These are phyloP conservation scores for Trametes punicea DNA, from an alignment of 768 basidiomycete species.

Conservation along the genomic window DNA sequence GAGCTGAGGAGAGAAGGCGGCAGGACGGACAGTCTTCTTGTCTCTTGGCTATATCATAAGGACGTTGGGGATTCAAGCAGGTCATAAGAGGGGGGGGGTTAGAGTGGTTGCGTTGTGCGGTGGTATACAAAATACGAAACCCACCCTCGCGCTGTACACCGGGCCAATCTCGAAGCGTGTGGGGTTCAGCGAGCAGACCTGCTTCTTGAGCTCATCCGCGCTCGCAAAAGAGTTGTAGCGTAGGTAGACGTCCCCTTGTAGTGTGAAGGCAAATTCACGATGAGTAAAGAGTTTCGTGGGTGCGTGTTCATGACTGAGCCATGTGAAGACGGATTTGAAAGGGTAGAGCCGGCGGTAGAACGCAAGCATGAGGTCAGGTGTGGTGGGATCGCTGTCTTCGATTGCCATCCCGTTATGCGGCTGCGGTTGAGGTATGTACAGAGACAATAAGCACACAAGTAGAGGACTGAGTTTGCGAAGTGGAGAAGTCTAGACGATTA, in stretches of 20 bases:
- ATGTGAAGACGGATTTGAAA: constrained; percentile 88
- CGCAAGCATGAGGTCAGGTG: constrained; percentile 63
- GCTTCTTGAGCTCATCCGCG: constrained; percentile 87
- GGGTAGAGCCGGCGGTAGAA: constrained; percentile 94
- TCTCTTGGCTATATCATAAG: constrained; percentile 67
- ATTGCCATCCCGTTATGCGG: background rate
- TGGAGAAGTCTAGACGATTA: background rate
- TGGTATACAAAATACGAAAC: too few relatives aligned
- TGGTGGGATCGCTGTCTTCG: constrained; percentile 25
- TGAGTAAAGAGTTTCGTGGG: constrained; percentile 83
- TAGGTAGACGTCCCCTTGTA: constrained; percentile 86
- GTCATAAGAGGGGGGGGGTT: too few relatives aligned
- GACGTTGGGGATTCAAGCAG: too few relatives aligned
- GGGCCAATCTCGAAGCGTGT: constrained; percentile 97
- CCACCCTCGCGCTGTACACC: constrained; percentile 80
- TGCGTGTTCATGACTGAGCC: constrained; percentile 90
- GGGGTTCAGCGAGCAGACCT: constrained; percentile 81
- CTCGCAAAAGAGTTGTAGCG: constrained; percentile 90
- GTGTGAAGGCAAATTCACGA: constrained; percentile 94
- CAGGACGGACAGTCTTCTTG: constrained; percentile 75
- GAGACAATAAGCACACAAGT: background rate
- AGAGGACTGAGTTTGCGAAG: background rate
- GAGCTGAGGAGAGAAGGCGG: constrained; percentile 64
- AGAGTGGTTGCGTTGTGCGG: too few relatives aligned
- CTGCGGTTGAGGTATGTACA: background rate